Conservation (phyloP, 768 basidiomycete genomes). For the Mycena maculata region DNA sequence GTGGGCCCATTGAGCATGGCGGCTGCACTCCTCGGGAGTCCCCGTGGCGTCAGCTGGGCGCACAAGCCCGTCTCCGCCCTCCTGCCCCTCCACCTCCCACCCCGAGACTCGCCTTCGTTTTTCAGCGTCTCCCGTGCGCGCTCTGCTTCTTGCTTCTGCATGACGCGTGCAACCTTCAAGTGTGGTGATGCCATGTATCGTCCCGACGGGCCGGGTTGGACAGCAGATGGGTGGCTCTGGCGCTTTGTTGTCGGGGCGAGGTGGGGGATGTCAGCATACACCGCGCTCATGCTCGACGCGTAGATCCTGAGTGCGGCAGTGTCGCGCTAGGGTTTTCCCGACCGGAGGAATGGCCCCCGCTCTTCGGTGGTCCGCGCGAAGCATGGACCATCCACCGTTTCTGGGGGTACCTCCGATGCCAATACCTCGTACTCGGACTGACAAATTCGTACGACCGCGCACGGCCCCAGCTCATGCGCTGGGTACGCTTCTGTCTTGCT, state of each 20-base stretch:
- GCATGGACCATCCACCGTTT: conserved; percentile 52
- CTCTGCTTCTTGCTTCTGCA: conserved; percentile 32
- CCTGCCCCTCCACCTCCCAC: conserved; percentile 36
- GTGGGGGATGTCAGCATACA: conserved; percentile 22
- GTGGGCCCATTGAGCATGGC: conserved; percentile 35
- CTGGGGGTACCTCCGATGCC: conserved; percentile 51
- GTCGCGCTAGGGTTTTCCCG: conserved; percentile 42
- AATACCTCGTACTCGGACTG: neutral
- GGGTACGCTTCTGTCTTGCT: neutral
- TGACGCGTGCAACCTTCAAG: conserved; percentile 37
- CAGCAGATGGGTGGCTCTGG: conserved; percentile 23
- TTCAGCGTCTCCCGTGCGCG: conserved; percentile 30
- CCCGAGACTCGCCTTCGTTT: conserved; percentile 37
- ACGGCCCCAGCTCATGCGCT: conserved; percentile 29
- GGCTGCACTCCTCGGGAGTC: conserved; percentile 34
- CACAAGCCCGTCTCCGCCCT: conserved; percentile 39
- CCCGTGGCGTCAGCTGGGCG: conserved; percentile 45
- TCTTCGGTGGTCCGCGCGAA: conserved; percentile 48
- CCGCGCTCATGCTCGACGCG: conserved; percentile 4
- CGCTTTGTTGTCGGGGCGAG: conserved; percentile 26
- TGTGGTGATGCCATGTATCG: conserved; percentile 35
- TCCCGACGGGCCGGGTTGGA: conserved; percentile 20
- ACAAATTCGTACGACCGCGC: neutral
- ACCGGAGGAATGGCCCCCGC: conserved; percentile 53
- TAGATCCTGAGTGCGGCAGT: conserved; percentile 34